Percentiles rank a stretch among this genome's conserved stretches.
Evolutionary conservation across 1,139 yeast genomes (phyloP).

Genomic region (Kazachstania sp.): DNA sequence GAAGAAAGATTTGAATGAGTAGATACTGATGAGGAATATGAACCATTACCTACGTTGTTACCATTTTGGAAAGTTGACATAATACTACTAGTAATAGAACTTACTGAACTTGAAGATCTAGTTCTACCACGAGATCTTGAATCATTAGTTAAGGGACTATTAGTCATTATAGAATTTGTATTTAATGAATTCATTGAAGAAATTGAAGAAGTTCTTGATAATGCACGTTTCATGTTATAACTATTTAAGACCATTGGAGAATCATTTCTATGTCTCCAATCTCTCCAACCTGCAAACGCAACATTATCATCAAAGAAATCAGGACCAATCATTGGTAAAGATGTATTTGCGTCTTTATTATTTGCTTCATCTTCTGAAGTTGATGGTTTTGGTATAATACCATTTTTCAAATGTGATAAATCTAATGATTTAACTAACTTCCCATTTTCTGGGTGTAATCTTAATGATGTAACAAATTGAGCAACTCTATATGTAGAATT

Average conservation of each 20-base stretch:
- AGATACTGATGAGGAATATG: constrained; percentile 9
- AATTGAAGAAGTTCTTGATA: constrained; percentile 19
- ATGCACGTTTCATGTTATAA: constrained; percentile 21
- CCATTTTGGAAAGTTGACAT: constrained; percentile 16
- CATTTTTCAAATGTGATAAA: constrained; percentile 45
- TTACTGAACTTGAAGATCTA: constrained; percentile 15
- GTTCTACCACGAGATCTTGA: constrained; percentile 4
- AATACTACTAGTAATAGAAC: constrained; percentile 17
- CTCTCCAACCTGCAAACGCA: constrained; percentile 73
- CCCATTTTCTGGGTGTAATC: constrained; percentile 50
- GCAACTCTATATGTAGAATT: constrained; percentile 68
- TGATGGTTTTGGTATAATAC: constrained; percentile 25
- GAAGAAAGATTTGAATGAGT: not conserved
- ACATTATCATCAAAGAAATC: constrained; percentile 8
- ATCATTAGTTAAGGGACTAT: constrained; percentile 6
- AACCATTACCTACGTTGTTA: not conserved
- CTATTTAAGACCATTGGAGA: constrained; percentile 33
- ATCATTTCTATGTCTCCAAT: constrained; percentile 70
- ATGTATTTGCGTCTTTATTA: not conserved
- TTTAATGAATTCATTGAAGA: constrained; percentile 12
- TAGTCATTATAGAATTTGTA: constrained; percentile 3
- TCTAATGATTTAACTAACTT: constrained; percentile 47
- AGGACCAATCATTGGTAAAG: not conserved
- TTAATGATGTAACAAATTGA: constrained; percentile 60
- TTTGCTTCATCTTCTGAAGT: constrained; percentile 14